Evolutionary conservation across 2,329 filamentous ascomycete genomes (phyloP), one percentile per base, ranked within the genome.

Genomic region (Trichoderma arundinaceum): DNA sequence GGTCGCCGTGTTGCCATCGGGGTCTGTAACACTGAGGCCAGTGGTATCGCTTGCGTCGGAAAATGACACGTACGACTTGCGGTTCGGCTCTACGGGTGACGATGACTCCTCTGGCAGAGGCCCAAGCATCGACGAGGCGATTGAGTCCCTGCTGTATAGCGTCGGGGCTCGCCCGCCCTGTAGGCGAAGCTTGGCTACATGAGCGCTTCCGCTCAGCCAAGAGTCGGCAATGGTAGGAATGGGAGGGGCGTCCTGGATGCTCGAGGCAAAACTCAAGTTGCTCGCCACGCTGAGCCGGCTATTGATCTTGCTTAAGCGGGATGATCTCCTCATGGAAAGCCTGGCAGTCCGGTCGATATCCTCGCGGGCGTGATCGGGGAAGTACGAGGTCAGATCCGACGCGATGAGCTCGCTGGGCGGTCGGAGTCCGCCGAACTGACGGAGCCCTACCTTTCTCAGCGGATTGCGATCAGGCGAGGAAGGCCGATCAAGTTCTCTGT

Each of bases 391-490:
- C 67, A 99, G 82, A 75, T 99, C 95, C 22, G 95, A 96, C 32
- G 94, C 94, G 74, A 99, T 99, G 75, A 99, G 86, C 81, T 99
- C 95, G 80, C 94, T 98, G 1, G 95, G 95, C 17, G 95, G 95
- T 71, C 95, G 86, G 69, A 95, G 89, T 39, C 94, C 94, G 72
- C 96, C 95, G 78, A 98, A 98, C 69, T 91, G 90, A 69, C 91
- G 88, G 52, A 94, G 81, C 33, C 88, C 82, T 35, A 78, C 81
- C 73, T 87, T 87, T 44, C 74, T 77, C 52, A 82, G 80, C 53
- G 81, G 77, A 22, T 76, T 74, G 8, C 79, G 73, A n/a, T 84
- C 83, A 57, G 77, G 77, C 5, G 84, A 81, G 2, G 81, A 79
- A 8, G 86, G 84, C 5, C 85, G 80, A 73, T 89, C 86, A 9